Conservation (phyloP, 2,329 filamentous ascomycete genomes). For the Hypoxylon sp. region DNA sequence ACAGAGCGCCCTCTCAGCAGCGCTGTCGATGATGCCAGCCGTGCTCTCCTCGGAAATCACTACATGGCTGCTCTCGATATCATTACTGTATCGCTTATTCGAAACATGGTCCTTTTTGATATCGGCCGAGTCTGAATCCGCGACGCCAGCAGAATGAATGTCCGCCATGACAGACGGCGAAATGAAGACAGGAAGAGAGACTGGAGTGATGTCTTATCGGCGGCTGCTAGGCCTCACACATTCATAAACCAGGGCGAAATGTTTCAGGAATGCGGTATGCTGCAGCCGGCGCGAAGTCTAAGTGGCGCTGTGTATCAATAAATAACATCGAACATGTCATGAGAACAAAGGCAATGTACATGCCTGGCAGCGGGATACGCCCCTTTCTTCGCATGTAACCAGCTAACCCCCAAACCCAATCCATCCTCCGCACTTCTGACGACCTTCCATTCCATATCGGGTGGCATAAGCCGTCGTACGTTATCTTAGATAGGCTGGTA, state of each 20-base stretch:
- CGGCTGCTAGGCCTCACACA: neutral
- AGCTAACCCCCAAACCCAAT: conserved; percentile 9
- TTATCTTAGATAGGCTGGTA: conserved; percentile 21
- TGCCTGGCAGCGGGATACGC: neutral
- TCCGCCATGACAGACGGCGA: conserved; percentile 18
- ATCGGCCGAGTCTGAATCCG: conserved; percentile 30
- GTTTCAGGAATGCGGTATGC: conserved; percentile 7
- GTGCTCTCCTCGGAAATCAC: conserved; percentile 54
- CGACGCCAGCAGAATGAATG: conserved; percentile 16
- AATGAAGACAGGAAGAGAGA: neutral
- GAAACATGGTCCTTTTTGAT: conserved; percentile 37
- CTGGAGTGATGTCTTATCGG: conserved; percentile 3
- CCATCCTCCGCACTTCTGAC: conserved; percentile 14
- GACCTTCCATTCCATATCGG: conserved; percentile 17
- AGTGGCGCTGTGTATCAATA: neutral
- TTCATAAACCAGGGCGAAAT: neutral
- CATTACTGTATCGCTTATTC: conserved; percentile 36
- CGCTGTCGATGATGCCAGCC: conserved; percentile 53
- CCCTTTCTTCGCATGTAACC: conserved; percentile 19
- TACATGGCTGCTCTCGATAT: conserved; percentile 45
- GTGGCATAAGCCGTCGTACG: conserved; percentile 19
- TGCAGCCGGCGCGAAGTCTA: neutral
- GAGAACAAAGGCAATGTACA: conserved; percentile 14
- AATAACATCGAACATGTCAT: neutral
- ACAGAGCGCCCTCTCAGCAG: conserved; percentile 63